These are phyloP conservation scores for Boletus vermiculosoides DNA, from an alignment of 768 basidiomycete species.

Conservation along the genomic window DNA sequence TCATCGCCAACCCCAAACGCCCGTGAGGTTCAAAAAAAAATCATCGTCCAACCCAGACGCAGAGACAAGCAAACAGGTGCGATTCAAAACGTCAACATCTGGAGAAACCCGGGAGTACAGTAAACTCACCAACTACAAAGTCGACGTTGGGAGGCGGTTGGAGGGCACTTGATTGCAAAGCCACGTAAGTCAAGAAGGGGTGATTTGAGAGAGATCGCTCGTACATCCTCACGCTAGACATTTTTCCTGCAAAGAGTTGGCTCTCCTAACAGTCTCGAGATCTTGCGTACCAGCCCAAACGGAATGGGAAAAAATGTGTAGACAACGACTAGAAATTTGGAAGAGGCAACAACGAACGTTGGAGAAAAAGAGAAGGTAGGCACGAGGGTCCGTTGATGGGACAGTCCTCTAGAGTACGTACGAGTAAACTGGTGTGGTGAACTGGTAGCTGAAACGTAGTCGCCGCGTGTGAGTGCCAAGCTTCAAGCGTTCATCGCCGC, in stretches of 20 bases:
- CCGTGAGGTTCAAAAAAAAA: background rate
- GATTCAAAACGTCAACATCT: slow-evolving; percentile 2
- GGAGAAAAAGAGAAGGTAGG: background rate
- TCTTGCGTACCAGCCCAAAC: slow-evolving; percentile 4
- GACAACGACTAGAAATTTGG: background rate
- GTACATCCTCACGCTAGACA: slow-evolving; percentile 49
- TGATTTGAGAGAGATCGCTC: slow-evolving; percentile 15
- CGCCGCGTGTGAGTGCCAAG: slow-evolving; percentile 13
- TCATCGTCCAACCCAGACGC: background rate
- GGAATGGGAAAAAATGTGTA: background rate
- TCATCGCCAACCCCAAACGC: background rate
- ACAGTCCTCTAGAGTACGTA: slow-evolving; percentile 9
- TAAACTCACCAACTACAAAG: slow-evolving; percentile 70
- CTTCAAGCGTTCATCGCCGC: slow-evolving; percentile 23
- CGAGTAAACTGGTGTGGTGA: background rate
- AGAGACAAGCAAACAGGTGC: background rate
- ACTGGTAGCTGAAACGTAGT: slow-evolving; percentile 5
- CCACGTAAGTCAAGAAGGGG: slow-evolving; percentile 6
- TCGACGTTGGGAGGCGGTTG: slow-evolving; percentile 88
- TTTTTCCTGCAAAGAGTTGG: slow-evolving; percentile 13
- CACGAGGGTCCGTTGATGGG: slow-evolving; percentile 1
- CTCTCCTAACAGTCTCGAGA: background rate
- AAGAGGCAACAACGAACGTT: slow-evolving; percentile 4
- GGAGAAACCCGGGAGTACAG: background rate
- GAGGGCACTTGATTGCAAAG: slow-evolving; percentile 53